Percentiles rank a stretch among this genome's conserved stretches.
These are phyloP conservation scores for Raddia guianensis DNA, from an alignment of 176 grass and related monocot genomes.

Conservation along the genomic window DNA sequence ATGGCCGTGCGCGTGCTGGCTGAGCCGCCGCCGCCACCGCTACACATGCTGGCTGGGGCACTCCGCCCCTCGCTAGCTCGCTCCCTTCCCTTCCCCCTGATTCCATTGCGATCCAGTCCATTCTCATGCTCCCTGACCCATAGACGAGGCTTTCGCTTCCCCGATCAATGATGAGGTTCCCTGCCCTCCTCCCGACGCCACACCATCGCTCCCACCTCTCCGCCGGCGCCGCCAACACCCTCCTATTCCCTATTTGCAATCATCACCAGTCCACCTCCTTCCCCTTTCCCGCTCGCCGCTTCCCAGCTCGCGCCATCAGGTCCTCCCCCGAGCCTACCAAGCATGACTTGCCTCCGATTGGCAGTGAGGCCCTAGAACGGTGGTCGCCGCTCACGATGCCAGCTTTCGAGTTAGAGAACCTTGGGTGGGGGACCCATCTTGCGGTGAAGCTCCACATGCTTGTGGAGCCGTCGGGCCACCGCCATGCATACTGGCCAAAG, in stretches of 20 bases:
- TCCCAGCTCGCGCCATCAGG: conserved; percentile 46
- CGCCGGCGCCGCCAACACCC: not conserved
- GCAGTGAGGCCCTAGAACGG: conserved; percentile 41
- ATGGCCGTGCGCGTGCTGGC: too few species aligned
- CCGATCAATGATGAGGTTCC: conserved; percentile 62
- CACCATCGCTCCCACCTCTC: conserved; percentile 48
- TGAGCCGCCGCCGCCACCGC: too few species aligned
- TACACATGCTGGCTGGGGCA: too few species aligned
- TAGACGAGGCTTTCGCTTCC: not conserved
- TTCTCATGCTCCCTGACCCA: not conserved
- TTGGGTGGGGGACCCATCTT: conserved; percentile 64
- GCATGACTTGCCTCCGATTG: conserved; percentile 34
- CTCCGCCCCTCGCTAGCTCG: too few species aligned
- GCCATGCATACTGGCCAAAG: not conserved
- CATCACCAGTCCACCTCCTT: conserved; percentile 33
- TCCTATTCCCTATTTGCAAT: conserved; percentile 30
- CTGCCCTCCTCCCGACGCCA: conserved; percentile 52
- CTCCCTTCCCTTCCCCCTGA: not conserved
- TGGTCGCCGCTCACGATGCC: conserved; percentile 32
- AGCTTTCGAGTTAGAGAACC: conserved; percentile 46
- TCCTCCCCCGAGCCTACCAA: conserved; percentile 54
- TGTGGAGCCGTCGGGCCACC: conserved; percentile 75
- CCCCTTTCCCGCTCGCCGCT: conserved; percentile 17
- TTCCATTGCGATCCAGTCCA: not conserved
- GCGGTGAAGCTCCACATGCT: conserved; percentile 73